These are phyloP conservation scores for Erucastrum elatum DNA, from an alignment of 345 rosid genomes.

Conservation along the genomic window DNA sequence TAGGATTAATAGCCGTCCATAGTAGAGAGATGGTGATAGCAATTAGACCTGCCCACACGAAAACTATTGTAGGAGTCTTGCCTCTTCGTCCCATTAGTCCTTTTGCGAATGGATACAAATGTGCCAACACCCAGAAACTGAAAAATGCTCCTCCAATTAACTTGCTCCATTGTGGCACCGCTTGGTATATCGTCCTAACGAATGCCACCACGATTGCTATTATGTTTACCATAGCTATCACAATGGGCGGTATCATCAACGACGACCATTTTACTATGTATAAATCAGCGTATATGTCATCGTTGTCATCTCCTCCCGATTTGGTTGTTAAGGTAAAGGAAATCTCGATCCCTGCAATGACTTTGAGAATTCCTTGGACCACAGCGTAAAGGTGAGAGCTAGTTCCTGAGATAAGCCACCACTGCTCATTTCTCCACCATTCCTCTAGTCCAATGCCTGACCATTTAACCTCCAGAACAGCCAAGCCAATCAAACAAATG, in stretches of 20 bases:
- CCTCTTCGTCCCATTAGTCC: neutral
- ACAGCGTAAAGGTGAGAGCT: neutral
- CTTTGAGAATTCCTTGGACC: neutral
- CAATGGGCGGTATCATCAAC: neutral
- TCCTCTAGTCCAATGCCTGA: neutral
- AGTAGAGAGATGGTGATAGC: neutral
- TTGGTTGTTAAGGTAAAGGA: neutral
- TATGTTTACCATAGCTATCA: neutral
- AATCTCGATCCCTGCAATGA: neutral
- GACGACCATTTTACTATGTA: neutral
- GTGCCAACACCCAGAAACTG: neutral
- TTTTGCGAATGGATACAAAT: neutral
- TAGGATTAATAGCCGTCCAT: slow-evolving; percentile 3
- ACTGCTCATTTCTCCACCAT: slow-evolving; percentile 1
- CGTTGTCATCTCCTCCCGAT: neutral
- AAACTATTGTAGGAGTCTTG: neutral
- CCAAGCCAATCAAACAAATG: neutral
- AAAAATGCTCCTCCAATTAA: neutral
- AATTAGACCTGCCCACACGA: neutral
- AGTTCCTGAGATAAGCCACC: neutral
- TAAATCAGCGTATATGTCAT: neutral
- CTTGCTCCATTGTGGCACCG: neutral
- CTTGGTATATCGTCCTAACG: neutral
- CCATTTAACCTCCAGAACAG: neutral
- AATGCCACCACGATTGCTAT: neutral